phyloP scores from a whole-genome alignment of 192 early-diverging fungal genomes.

The Phycomyces blakesleeanus region DNA sequence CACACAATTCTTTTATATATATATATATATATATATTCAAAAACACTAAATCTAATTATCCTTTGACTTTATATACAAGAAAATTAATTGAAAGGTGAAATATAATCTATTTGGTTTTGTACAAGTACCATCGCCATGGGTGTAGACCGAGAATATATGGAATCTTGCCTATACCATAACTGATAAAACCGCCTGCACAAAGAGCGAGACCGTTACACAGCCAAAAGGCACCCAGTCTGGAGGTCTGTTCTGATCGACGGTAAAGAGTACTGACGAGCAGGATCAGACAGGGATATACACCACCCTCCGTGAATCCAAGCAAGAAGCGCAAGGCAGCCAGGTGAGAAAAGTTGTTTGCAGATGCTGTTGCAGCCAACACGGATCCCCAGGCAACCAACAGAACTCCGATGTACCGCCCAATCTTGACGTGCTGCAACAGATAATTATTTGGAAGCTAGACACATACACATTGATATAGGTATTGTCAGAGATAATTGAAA shows the following conservation, averaged over 20 bases:
- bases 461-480: no score
- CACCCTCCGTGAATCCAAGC: conserved; percentile 28
- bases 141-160: not conserved
- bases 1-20: no score
- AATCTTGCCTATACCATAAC: conserved; percentile 23
- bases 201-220: conserved; percentile 10
- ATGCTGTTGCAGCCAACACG: not conserved
- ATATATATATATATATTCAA: no score
- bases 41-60: no score
- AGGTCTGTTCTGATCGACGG: conserved; percentile 20
- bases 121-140: conserved; percentile 24
- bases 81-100: no score
- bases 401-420: conserved; percentile 16
- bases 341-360: conserved; percentile 19
- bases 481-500: no score
- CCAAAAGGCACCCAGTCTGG: conserved; percentile 15
- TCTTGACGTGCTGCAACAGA: conserved; percentile 19
- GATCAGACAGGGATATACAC: conserved; percentile 17
- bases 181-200: conserved; percentile 10
- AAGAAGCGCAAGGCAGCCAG: conserved; percentile 20
- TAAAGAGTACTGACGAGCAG: conserved; percentile 22
- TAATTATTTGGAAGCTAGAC: conserved; percentile 24
- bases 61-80: no score
- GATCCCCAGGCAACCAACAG: conserved; percentile 20
- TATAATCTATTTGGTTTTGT: no score